These are phyloP conservation scores for Rhododendron griersonianum DNA, from an alignment of 148 eudicot genomes.

Conservation along the genomic window DNA sequence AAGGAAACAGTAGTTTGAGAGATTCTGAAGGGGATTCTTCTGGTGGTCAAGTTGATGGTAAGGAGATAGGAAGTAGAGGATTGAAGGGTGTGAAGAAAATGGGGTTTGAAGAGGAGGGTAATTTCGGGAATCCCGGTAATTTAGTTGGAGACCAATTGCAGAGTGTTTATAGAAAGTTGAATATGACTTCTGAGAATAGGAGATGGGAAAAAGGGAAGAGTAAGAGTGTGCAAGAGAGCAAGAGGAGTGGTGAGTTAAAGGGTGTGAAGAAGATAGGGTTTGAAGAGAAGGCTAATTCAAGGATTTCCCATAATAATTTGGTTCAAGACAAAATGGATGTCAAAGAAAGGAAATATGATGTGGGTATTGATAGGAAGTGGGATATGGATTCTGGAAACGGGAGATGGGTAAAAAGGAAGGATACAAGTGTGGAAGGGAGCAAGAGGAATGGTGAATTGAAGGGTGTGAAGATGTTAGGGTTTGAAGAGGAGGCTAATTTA, in stretches of 20 bases:
- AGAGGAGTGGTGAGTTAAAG: neutral
- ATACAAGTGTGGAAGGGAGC: neutral
- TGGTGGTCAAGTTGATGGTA: neutral
- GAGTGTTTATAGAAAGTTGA: neutral
- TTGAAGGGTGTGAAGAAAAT: conserved; percentile 2
- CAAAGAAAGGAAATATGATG: neutral
- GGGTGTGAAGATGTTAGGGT: neutral
- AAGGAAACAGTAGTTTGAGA: neutral
- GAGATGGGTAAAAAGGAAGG: conserved; percentile 17
- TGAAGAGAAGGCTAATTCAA: neutral
- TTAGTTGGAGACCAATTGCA: conserved; percentile 6
- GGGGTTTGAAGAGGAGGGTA: conserved; percentile 8
- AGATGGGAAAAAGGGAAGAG: conserved; percentile 14
- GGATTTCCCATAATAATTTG: neutral
- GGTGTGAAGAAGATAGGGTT: neutral
- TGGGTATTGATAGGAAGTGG: neutral
- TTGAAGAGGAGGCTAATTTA: conserved; percentile 8
- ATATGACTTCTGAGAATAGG: neutral
- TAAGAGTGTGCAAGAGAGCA: conserved; percentile 1
- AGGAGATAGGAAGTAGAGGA: neutral
- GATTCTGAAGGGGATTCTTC: neutral
- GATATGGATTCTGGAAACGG: conserved; percentile 10
- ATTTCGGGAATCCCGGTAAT: neutral
- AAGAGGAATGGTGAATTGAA: neutral
- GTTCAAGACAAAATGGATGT: conserved; percentile 6